Evolutionary conservation across 805 yeast genomes (phyloP), one percentile per base, ranked within the genome.

Genomic region (Saccharomyces eubayanus): DNA sequence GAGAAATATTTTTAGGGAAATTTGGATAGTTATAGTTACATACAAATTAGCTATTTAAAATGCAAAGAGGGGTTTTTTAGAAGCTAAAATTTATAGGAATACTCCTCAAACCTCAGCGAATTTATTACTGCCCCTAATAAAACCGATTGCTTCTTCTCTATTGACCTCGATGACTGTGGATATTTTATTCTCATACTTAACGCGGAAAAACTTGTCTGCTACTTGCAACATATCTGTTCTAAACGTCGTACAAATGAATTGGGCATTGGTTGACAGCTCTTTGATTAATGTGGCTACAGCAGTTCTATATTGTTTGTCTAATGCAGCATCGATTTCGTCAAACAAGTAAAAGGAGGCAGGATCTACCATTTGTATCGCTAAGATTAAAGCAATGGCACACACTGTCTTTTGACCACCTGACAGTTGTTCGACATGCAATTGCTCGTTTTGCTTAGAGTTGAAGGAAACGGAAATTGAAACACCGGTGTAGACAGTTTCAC

Each of bases 371-470:
- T 94, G 99, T 55, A 92, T 89, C 3, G 99, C 97, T 54, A 94
- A 77, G 59, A 94, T 91, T 50, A 94, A 77, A 0, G 98, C 91
- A 60, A 94, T 83, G 0, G 99, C 98, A 74, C 98, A 91, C n/a
- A 94, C 74, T 0, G 97, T 87, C 67, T 92, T 92, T 65, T 94
- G 99, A 10, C 99, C 99, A 45, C 99, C 99, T 0, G 97, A 89
- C 16, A 94, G 75, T 66, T 91, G 97, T 66, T 89, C 96, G 53
- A 92, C 85, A 57, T 87, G 77, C 56, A 85, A 87, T 67, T 89
- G 96, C 60, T 90, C 97, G 64, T 91, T 87, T 28, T 79, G 77
- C 64, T 84, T 84, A 9, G 95, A 85, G 66, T 89, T 92, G 76
- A 92, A 92, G 0, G 97, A 88, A 2, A 91, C 97, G 9, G 85